These are phyloP conservation scores for Collybia mongolica DNA, from an alignment of 768 basidiomycete species.

Conservation along the genomic window DNA sequence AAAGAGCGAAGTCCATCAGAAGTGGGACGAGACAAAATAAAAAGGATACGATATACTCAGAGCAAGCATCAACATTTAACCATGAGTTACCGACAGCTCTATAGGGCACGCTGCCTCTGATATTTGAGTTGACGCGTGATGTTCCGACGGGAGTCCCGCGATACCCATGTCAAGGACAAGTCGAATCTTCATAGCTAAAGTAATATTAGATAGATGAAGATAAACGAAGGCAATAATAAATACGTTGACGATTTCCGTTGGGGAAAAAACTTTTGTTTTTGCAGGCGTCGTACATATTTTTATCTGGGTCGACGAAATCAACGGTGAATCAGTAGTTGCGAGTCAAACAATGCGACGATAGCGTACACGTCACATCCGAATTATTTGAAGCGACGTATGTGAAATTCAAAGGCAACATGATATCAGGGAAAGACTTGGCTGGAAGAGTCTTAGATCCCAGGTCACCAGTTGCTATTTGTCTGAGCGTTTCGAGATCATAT, in stretches of 20 bases:
- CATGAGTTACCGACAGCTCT: slow-evolving; percentile 54
- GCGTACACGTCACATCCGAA: slow-evolving; percentile 77
- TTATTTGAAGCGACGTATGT: slow-evolving; percentile 78
- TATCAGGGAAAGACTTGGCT: slow-evolving; percentile 61
- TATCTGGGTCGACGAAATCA: slow-evolving; percentile 43
- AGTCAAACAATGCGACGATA: slow-evolving; percentile 1
- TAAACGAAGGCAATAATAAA: slow-evolving; percentile 24
- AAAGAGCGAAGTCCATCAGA: slow-evolving; percentile 6
- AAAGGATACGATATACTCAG: neutral
- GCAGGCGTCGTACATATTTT: slow-evolving; percentile 77
- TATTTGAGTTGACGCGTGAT: slow-evolving; percentile 53
- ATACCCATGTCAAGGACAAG: slow-evolving; percentile 69
- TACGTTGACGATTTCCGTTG: slow-evolving; percentile 59
- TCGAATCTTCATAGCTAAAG: slow-evolving; percentile 58
- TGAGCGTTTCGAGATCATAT: slow-evolving; percentile 65
- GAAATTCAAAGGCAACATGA: slow-evolving; percentile 80
- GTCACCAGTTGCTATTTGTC: slow-evolving; percentile 67
- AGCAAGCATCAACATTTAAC: slow-evolving; percentile 27
- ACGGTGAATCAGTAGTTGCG: neutral
- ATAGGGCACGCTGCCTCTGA: slow-evolving; percentile 68
- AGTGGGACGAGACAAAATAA: neutral
- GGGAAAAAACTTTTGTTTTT: slow-evolving; percentile 51
- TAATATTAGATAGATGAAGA: slow-evolving; percentile 19
- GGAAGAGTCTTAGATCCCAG: slow-evolving; percentile 58
- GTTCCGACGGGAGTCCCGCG: slow-evolving; percentile 58